phyloP scores from a whole-genome alignment of 2,329 filamentous ascomycete genomes.

The Phaeomoniella chlamydospora region DNA sequence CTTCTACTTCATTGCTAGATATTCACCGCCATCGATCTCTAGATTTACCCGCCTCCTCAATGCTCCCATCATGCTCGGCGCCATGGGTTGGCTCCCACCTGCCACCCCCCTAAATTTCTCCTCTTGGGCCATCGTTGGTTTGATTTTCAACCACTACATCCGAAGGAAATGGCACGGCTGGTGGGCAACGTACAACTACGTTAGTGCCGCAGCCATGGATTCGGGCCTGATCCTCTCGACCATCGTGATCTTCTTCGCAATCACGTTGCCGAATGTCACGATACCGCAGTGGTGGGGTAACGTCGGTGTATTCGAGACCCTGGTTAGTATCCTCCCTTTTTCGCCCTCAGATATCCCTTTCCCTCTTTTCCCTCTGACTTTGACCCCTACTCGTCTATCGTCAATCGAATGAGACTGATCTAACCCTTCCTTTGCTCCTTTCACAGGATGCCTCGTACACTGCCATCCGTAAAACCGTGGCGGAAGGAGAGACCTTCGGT shows the following conservation, averaged over 20 bases:
- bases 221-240: slow-evolving; percentile 17
- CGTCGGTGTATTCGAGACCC: slow-evolving; percentile 27
- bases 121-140: slow-evolving; percentile 19
- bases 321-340: slow-evolving; percentile 18
- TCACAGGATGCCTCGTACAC: slow-evolving; percentile 38
- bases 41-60: slow-evolving; percentile 8
- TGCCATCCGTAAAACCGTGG: slow-evolving; percentile 41
- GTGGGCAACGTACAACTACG: slow-evolving; percentile 25
- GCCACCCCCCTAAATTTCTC: slow-evolving; percentile 20
- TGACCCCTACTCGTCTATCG: no score
- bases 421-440: no score
- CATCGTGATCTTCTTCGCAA: slow-evolving; percentile 20
- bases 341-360: no score
- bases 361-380: no score
- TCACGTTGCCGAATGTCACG: slow-evolving; percentile 16
- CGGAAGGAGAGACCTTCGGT: slow-evolving; percentile 46
- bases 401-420: no score
- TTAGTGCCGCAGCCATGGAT: slow-evolving; percentile 22
- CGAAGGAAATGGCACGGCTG: slow-evolving; percentile 16
- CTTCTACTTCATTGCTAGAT: slow-evolving; percentile 26
- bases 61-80: slow-evolving; percentile 17
- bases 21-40: slow-evolving; percentile 2
- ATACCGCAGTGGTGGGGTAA: slow-evolving; percentile 20
- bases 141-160: slow-evolving; percentile 23
- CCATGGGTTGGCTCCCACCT: slow-evolving; percentile 8